Percentiles rank a stretch among this genome's conserved stretches.
phyloP scores from a whole-genome alignment of 305 asterid species.

The Fraxinus sp. region DNA sequence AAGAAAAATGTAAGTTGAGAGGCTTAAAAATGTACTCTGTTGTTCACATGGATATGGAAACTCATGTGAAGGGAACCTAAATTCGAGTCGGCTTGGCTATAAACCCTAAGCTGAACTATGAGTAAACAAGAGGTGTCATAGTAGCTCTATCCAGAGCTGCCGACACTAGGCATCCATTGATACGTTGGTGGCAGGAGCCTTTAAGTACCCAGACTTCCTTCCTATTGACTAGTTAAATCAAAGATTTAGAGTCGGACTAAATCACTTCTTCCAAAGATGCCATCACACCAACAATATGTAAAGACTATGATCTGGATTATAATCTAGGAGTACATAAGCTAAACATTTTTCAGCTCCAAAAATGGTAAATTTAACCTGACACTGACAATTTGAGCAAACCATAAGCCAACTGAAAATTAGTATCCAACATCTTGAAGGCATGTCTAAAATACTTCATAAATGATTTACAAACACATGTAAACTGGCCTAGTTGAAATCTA shows the following conservation, averaged over 20 bases:
- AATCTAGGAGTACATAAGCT: neutral
- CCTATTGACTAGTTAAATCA: neutral
- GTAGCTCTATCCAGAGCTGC: neutral
- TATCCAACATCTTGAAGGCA: neutral
- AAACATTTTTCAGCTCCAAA: neutral
- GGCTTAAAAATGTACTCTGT: neutral
- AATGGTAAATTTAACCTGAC: neutral
- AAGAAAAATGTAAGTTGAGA: neutral
- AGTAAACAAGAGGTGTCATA: neutral
- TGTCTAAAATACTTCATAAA: neutral
- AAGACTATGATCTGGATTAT: neutral
- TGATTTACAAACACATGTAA: conserved; percentile 12
- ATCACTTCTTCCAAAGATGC: neutral
- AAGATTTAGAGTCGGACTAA: neutral
- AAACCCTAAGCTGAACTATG: neutral
- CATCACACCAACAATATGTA: neutral
- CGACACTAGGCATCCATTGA: neutral
- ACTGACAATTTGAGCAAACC: neutral
- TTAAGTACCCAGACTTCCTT: neutral
- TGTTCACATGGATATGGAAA: neutral
- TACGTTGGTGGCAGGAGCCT: neutral
- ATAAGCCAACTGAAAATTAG: neutral
- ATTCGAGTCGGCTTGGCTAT: neutral
- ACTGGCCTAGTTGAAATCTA: conserved; percentile 19
- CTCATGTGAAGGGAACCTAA: neutral